These are phyloP conservation scores for Claviceps pazoutovae DNA, from an alignment of 2,329 filamentous ascomycete species.

Conservation along the genomic window DNA sequence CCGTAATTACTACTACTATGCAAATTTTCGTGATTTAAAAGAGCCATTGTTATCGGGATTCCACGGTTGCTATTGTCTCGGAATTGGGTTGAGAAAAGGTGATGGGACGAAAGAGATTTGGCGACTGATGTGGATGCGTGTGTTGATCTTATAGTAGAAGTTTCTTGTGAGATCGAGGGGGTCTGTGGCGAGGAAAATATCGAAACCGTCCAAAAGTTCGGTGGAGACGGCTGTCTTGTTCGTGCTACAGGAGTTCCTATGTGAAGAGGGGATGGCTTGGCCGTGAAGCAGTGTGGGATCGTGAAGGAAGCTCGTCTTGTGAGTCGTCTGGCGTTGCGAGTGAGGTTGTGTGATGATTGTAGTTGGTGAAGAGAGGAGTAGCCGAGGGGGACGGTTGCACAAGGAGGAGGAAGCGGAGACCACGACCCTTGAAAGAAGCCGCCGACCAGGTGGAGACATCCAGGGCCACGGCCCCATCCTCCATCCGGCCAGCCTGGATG, in stretches of 20 bases:
- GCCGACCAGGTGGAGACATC: background rate
- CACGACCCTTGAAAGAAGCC: background rate
- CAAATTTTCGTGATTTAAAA: slow-evolving; percentile 57
- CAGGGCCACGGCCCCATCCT: background rate
- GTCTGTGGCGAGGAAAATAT: background rate
- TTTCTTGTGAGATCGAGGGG: background rate
- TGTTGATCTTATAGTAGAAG: background rate
- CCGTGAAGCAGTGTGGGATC: background rate
- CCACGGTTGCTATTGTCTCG: slow-evolving; percentile 11
- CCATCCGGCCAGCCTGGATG: background rate
- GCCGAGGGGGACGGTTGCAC: background rate
- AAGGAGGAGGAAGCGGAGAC: slow-evolving; percentile 1
- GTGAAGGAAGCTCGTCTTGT: background rate
- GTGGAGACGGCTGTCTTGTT: background rate
- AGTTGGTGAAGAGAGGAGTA: background rate
- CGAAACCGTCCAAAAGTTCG: background rate
- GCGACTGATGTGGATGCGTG: background rate
- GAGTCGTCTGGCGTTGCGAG: background rate
- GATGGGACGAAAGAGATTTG: slow-evolving; percentile 4
- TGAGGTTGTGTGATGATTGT: background rate
- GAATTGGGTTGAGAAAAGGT: slow-evolving; percentile 4
- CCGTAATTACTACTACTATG: slow-evolving; percentile 66
- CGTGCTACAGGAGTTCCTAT: background rate
- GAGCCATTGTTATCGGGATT: slow-evolving; percentile 35
- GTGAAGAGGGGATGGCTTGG: background rate